These are phyloP conservation scores for Arabidopsis arenosa DNA, from an alignment of 345 rosid genomes.

Conservation along the genomic window DNA sequence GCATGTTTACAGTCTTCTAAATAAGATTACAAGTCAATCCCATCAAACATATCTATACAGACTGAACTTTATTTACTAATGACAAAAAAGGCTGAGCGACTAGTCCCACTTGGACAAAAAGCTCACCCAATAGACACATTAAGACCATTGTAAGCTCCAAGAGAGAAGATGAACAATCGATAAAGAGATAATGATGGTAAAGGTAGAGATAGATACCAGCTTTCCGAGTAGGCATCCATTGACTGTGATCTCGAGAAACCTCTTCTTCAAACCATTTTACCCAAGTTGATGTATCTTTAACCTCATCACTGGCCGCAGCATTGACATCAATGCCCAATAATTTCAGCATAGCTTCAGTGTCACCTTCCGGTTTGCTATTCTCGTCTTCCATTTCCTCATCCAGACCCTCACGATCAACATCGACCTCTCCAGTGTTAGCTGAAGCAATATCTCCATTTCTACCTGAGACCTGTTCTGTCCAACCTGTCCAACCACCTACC, in stretches of 20 bases:
- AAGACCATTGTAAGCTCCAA: neutral
- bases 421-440: slow-evolving; percentile 45
- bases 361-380: slow-evolving; percentile 68
- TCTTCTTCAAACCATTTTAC: slow-evolving; percentile 87
- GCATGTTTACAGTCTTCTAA: neutral
- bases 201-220: slow-evolving; percentile 52
- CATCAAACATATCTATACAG: slow-evolving; percentile 27
- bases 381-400: slow-evolving; percentile 61
- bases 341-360: slow-evolving; percentile 82
- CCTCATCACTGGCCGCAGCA: slow-evolving; percentile 64
- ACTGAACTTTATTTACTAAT: slow-evolving; percentile 12
- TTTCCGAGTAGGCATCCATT: slow-evolving; percentile 89
- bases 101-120: slow-evolving; percentile 1
- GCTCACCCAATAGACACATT: slow-evolving; percentile 19
- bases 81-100: slow-evolving; percentile 8
- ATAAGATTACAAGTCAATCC: slow-evolving; percentile 3
- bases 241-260: slow-evolving; percentile 68
- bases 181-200: slow-evolving; percentile 24
- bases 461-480: slow-evolving; percentile 77
- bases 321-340: slow-evolving; percentile 78
- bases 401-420: slow-evolving; percentile 45
- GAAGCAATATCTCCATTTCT: slow-evolving; percentile 47
- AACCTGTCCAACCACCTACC: slow-evolving; percentile 97
- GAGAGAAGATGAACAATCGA: neutral
- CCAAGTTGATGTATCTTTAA: slow-evolving; percentile 85